Base-by-base conservation (phyloP, 2,329 filamentous ascomycete species). In the Monascus ruber region DNA sequence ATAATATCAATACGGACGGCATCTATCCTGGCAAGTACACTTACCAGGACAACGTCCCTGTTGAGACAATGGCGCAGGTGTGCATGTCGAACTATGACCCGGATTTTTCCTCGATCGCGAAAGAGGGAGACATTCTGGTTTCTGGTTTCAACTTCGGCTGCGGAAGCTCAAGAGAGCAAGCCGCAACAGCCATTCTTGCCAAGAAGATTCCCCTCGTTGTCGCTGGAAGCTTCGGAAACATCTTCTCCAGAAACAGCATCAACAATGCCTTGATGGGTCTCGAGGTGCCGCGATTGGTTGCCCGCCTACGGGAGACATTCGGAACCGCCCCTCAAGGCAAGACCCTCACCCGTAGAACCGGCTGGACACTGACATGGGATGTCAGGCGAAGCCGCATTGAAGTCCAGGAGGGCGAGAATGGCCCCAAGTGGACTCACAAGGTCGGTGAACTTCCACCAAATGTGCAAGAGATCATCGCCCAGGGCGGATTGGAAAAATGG, bases 71-170 rank as follows among this genome's bases (percentile, higher is more conserved):
- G 89, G 85, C 86, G 0, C 70, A 83, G 48, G 87, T 88, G 0
- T 88, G 83, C 62, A 95, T 96, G 87, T 75, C 83, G 58, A 96
- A 96, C 71, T 96, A 94, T 65, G 89, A 96, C 57, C 65, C 73
- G 0, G 58, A 69, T 0, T 95, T 95, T 58, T 61, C 71, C 6
- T 60, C 64, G 1, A 69, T 80, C 29, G 80, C 83, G 34, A 73
- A 74, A 47, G 56, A 75, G 0, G 79, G 77, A 36, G 88, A 96
- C 52, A 85, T 95, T 39, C 74, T 95, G 1, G 87, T 95, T 0
- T 66, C 80, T 0, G 87, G 87, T 27, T 91, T 80, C 69, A 94
- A 93, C 68, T 94, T 95, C 55, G 89, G 89, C 35, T 86, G 80
- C 48, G 87, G 87, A 11, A 77, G 71, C 41, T 86, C 79, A 1